These are phyloP conservation scores for Monoraphidium neglectum DNA, from an alignment of 139 green algal genomes.

Conservation along the genomic window DNA sequence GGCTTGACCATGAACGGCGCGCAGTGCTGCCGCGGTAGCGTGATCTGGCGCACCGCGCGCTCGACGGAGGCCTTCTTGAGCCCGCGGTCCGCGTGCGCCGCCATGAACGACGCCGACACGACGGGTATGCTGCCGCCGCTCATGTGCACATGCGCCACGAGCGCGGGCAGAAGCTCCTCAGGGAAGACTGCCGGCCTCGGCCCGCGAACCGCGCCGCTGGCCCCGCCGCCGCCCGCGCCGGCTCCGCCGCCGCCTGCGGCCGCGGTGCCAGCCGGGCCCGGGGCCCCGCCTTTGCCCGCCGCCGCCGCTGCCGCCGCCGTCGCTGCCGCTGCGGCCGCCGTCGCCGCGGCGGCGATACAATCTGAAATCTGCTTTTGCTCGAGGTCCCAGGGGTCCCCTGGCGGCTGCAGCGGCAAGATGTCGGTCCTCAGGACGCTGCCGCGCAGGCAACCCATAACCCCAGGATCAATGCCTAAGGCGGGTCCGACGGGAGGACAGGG, in stretches of 20 bases:
- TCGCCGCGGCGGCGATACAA: background rate
- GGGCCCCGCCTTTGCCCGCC: background rate
- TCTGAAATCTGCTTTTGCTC: background rate
- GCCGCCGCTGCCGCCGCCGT: background rate
- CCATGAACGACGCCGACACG: conserved; percentile 49
- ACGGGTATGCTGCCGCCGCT: conserved; percentile 26
- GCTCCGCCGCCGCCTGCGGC: background rate
- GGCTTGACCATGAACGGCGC: conserved; percentile 11
- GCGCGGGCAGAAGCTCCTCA: conserved; percentile 34
- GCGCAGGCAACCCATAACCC: background rate
- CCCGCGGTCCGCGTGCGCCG: conserved; percentile 30
- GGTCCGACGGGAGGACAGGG: background rate
- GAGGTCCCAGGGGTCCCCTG: conserved; percentile 13
- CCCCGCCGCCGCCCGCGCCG: background rate
- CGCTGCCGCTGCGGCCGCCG: conserved; percentile 11
- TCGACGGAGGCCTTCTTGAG: conserved; percentile 54
- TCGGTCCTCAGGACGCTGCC: conserved; percentile 4
- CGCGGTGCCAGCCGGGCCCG: background rate
- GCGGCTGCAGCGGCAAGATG: conserved; percentile 5
- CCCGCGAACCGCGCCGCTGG: background rate
- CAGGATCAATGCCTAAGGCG: conserved; percentile 13
- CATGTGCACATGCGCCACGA: conserved; percentile 40
- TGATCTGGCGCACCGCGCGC: conserved; percentile 46
- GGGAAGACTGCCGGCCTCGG: conserved; percentile 1
- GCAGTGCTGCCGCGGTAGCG: conserved; percentile 1